Evolutionary conservation across 306 rosid genomes (phyloP).

Genomic region (Alnus glutinosa): DNA sequence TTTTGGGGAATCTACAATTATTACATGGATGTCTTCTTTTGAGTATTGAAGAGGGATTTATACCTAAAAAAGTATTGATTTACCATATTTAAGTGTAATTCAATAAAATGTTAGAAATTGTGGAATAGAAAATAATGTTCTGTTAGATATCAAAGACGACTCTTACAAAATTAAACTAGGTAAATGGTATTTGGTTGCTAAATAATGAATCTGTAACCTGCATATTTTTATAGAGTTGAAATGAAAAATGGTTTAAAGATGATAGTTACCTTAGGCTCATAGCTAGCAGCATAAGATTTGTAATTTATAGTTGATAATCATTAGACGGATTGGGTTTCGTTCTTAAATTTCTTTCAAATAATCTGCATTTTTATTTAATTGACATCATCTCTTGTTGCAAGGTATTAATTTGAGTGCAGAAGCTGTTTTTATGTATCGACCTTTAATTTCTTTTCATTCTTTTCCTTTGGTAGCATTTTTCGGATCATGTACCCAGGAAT

Average conservation of each 20-base stretch:
- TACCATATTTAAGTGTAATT: not conserved
- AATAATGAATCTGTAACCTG: not conserved
- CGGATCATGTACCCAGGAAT: not conserved
- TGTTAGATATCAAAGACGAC: not conserved
- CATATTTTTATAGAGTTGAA: not conserved
- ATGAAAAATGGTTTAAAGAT: not conserved
- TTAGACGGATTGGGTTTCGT: not conserved
- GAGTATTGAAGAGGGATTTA: not conserved
- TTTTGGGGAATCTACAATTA: not conserved
- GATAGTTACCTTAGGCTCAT: not conserved
- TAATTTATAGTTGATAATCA: not conserved
- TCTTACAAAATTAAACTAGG: not conserved
- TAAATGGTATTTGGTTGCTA: not conserved
- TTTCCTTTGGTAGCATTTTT: conserved; percentile 7
- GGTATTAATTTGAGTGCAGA: not conserved
- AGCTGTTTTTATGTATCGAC: not conserved
- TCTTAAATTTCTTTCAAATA: not conserved
- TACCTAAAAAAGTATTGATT: not conserved
- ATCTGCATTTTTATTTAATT: not conserved
- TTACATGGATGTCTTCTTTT: conserved; percentile 24
- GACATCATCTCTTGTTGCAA: not conserved
- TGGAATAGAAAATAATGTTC: not conserved
- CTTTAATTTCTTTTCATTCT: not conserved
- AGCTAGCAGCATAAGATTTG: not conserved
- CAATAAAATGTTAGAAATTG: not conserved